A percentile compares a stretch with the other conserved stretches of the same genome.
phyloP scores from a whole-genome alignment of 1,139 yeast genomes.

The Protomyces pachydermus region DNA sequence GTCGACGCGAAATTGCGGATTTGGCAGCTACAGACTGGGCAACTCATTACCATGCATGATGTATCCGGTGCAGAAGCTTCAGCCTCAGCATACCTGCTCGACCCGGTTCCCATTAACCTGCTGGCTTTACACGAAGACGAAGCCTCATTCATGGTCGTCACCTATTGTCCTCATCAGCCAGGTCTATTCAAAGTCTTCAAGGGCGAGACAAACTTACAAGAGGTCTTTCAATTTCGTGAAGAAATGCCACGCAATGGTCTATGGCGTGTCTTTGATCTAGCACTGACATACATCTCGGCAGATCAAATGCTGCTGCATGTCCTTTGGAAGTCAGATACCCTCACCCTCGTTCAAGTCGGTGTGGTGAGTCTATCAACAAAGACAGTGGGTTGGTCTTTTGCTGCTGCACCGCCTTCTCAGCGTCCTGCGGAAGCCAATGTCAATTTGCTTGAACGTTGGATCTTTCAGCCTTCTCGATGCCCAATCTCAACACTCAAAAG shows the following conservation, averaged over 20 bases:
- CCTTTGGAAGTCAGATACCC: conserved; percentile 19
- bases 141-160: conserved; percentile 7
- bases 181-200: conserved; percentile 17
- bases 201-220: conserved; percentile 10
- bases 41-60: conserved; percentile 17
- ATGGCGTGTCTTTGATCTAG: conserved; percentile 16
- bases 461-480: conserved; percentile 11
- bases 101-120: conserved; percentile 3
- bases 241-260: conserved; percentile 11
- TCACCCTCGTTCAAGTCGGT: conserved; percentile 14
- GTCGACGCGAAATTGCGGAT: conserved; percentile 27
- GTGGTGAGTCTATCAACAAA: background rate
- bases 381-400: conserved; percentile 3
- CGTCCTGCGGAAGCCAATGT: background rate
- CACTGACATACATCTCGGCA: background rate
- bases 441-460: conserved; percentile 3
- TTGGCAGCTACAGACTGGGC: conserved; percentile 22
- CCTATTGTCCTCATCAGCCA: conserved; percentile 24
- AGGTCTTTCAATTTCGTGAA: conserved; percentile 1
- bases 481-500: background rate
- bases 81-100: background rate
- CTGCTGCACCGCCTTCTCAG: background rate
- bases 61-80: conserved; percentile 5
- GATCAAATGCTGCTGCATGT: conserved; percentile 7
- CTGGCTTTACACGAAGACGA: conserved; percentile 5